A percentile compares a stretch with the other conserved stretches of the same genome.
These are phyloP conservation scores for Ophiostoma sp. DNA, from an alignment of 2,329 filamentous ascomycete genomes.

Conservation along the genomic window DNA sequence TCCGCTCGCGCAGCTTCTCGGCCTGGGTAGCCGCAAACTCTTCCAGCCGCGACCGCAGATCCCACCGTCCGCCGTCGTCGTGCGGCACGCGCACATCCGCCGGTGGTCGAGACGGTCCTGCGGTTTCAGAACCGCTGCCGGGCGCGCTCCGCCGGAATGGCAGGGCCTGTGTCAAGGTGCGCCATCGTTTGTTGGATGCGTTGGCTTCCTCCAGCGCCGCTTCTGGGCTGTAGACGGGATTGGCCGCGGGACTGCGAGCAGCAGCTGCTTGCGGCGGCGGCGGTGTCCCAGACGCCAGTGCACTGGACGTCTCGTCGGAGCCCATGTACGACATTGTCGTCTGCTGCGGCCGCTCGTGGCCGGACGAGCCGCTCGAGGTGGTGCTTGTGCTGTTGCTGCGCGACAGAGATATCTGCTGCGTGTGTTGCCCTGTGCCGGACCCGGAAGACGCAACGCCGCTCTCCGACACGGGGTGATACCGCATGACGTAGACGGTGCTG, in stretches of 20 bases:
- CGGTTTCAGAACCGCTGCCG: neutral
- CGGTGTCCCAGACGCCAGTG: conserved; percentile 6
- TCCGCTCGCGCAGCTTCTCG: conserved; percentile 53
- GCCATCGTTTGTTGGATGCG: conserved; percentile 29
- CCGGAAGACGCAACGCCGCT: conserved; percentile 24
- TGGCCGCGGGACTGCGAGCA: conserved; percentile 22
- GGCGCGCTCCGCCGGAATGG: conserved; percentile 29
- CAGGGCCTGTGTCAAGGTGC: conserved; percentile 32
- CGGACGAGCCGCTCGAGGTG: conserved; percentile 12
- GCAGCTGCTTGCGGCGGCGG: neutral
- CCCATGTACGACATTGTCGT: conserved; percentile 15
- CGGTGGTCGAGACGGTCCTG: neutral
- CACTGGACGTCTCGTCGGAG: conserved; percentile 14
- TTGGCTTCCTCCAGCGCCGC: conserved; percentile 17
- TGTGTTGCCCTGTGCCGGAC: conserved; percentile 5
- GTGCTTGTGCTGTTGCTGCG: conserved; percentile 25
- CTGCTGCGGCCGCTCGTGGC: conserved; percentile 11
- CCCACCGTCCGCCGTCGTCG: conserved; percentile 42
- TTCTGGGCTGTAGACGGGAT: conserved; percentile 16
- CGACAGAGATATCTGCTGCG: conserved; percentile 15
- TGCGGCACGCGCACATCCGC: conserved; percentile 16
- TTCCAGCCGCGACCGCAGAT: conserved; percentile 52
- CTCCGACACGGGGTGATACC: conserved; percentile 55
- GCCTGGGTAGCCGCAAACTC: conserved; percentile 57
- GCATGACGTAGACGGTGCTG: conserved; percentile 58